Conservation (phyloP, 345 rosid genomes). For the Iberis pinnata region DNA sequence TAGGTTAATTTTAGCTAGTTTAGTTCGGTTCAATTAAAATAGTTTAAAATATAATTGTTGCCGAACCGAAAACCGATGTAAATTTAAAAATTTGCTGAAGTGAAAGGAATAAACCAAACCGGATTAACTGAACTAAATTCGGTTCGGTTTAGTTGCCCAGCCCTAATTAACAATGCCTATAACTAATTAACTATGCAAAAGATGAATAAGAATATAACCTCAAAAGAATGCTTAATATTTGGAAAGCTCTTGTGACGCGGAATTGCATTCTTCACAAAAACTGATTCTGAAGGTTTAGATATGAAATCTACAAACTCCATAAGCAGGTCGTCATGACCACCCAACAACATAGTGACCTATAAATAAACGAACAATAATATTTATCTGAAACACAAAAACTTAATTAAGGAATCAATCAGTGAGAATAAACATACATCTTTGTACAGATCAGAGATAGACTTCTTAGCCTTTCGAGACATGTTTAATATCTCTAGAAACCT, state of each 20-base stretch:
- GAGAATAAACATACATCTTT: constrained; percentile 51
- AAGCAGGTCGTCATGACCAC: constrained; percentile 77
- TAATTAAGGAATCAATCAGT: too few species aligned
- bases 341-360: constrained; percentile 77
- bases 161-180: too few species aligned
- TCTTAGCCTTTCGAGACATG: constrained; percentile 76
- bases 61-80: too few species aligned
- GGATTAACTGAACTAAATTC: too few species aligned
- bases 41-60: too few species aligned
- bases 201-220: constrained; percentile 40
- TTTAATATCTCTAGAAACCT: constrained; percentile 84
- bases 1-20: too few species aligned
- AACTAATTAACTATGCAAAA: constrained; percentile 5
- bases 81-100: too few species aligned
- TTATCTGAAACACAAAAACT: not conserved
- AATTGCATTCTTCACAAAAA: constrained; percentile 45
- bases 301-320: constrained; percentile 74
- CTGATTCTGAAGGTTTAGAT: constrained; percentile 55
- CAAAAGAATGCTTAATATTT: constrained; percentile 35
- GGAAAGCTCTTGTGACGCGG: constrained; percentile 52
- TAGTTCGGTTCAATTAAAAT: too few species aligned
- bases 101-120: too few species aligned
- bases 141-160: too few species aligned
- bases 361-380: not conserved
- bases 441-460: constrained; percentile 77